Evolutionary conservation across 768 basidiomycete species (phyloP), one percentile per base, ranked within the genome.

Genomic region (Tricholoma flavovirens): DNA sequence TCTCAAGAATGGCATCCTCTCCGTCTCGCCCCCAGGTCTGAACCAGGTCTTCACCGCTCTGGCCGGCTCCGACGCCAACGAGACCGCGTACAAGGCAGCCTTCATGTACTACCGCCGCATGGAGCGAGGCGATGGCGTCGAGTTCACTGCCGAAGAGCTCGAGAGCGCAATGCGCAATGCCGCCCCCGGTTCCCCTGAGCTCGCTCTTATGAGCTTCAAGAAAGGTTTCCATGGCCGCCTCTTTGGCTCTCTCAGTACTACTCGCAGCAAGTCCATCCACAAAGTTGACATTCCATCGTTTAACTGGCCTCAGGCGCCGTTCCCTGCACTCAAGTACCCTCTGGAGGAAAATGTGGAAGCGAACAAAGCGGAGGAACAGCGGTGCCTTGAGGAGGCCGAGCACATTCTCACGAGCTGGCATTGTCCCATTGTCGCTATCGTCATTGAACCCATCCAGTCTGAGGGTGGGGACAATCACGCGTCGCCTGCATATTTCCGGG

Each of bases 391-490:
- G 26, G 46, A 49, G n/a, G 46, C 46, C 9, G 29, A 49, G 29
- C 46, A 26, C 46, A 49, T 49, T 9, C 46, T 49, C 26, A 49
- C n/a, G 26, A 49, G 12, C 46, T 49, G 46, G 46, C 46, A 49
- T 10, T 49, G 26, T 9, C 46, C 46, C 10, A 15, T 49, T n/a
- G 46, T 30, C 15, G 94, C 93, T n/a, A 87, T 98, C 65, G 72
- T 98, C 60, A 72, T 98, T 40, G 96, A 98, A 76, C 90, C 96
- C 40, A 87, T 98, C 1, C 77, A 98, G 29, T 95, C 94, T 22
- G 96, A 98, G 71, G 96, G 96, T 33, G 96, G 96, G 1, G 98
- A 98, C 70, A 90, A 97, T 14, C 86, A 91, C 26, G 91, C 93
- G 0, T 91, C 93, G 0, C 66, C 82, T 1, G 81, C 82, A 19